Evolutionary conservation across 352 stramenopile species (phyloP), one percentile per base, ranked within the genome.

Genomic region (Globisporangium irregulare): DNA sequence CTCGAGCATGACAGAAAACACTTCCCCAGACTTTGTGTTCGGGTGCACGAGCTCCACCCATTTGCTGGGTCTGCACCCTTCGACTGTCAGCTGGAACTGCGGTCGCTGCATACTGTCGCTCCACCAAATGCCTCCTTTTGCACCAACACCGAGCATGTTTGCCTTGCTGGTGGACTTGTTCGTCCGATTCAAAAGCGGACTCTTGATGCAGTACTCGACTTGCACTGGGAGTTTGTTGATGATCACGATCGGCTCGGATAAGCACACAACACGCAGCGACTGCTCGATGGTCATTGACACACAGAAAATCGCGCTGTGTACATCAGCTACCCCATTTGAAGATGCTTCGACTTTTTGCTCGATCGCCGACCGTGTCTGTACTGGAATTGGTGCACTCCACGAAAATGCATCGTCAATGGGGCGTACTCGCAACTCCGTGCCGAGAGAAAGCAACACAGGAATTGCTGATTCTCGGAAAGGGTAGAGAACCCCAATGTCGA

Each of bases 151-250:
- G 5, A 94, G 74, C 2, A 48, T 75, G 59, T 82, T 76, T 18
- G 61, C 62, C 34, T 85, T 73, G 3, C 62, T 73, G 2, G 71
- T 70, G 18, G 72, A 76, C 34, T 76, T 68, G 43, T 70, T 84
- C 43, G 59, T 51, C 34, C 68, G 68, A n/a, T 71, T 77, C 43
- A 73, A 68, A 15, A 66, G 62, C 0, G 80, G 67, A 29, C 79
- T 89, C 34, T 77, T 79, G 6, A 88, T 73, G 48, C 79, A 74
- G 48, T 80, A 95, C 25, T 74, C 75, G 15, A 95, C 20, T n/a
- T 77, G 70, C 12, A 93, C 80, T 3, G 87, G 86, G 1, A 93
- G 76, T 64, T 95, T 95, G 58, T 95, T 95, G 4, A 93, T 73
- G 5, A 95, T 57, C n/a, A 87, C 77, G 53, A 94, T 80, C 8